These are phyloP conservation scores for Geosmithia flava DNA, from an alignment of 2,329 filamentous ascomycete genomes.

Conservation along the genomic window DNA sequence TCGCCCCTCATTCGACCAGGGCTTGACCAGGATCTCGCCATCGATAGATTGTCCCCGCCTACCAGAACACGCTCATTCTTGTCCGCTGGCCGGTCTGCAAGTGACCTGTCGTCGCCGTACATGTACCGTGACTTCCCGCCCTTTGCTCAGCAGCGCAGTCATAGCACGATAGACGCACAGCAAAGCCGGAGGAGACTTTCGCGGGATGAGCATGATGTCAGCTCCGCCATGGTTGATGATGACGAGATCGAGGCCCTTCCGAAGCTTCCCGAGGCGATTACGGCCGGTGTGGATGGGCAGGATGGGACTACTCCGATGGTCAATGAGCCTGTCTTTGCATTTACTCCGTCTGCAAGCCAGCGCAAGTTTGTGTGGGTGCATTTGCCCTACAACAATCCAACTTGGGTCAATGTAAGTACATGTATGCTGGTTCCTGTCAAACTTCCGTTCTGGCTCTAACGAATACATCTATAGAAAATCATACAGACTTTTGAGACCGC, in stretches of 20 bases:
- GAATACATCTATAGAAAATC: conserved; percentile 18
- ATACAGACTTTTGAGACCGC: conserved; percentile 27
- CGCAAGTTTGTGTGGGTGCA: conserved; percentile 48
- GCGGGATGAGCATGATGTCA: not conserved
- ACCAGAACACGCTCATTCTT: conserved; percentile 14
- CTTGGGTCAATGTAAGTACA: conserved; percentile 40
- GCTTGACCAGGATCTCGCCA: conserved; percentile 23
- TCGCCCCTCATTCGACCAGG: conserved; percentile 20
- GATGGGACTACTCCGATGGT: conserved; percentile 16
- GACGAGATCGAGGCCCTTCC: conserved; percentile 15
- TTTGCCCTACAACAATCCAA: conserved; percentile 42
- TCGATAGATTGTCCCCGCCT: conserved; percentile 23
- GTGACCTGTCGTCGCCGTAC: conserved; percentile 19
- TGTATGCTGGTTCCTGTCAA: not conserved
- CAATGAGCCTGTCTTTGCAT: conserved; percentile 15
- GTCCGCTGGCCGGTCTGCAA: conserved; percentile 20
- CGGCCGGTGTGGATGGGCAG: conserved; percentile 16
- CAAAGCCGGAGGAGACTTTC: not conserved
- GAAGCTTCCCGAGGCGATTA: conserved; percentile 13
- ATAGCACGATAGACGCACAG: conserved; percentile 12
- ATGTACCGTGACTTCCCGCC: conserved; percentile 22
- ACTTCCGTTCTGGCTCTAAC: not conserved
- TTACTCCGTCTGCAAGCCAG: conserved; percentile 16
- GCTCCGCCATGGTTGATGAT: conserved; percentile 9
- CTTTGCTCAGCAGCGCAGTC: conserved; percentile 20